Base-by-base conservation (phyloP, 2,329 filamentous ascomycete genomes). In the Fusarium hainanense region DNA sequence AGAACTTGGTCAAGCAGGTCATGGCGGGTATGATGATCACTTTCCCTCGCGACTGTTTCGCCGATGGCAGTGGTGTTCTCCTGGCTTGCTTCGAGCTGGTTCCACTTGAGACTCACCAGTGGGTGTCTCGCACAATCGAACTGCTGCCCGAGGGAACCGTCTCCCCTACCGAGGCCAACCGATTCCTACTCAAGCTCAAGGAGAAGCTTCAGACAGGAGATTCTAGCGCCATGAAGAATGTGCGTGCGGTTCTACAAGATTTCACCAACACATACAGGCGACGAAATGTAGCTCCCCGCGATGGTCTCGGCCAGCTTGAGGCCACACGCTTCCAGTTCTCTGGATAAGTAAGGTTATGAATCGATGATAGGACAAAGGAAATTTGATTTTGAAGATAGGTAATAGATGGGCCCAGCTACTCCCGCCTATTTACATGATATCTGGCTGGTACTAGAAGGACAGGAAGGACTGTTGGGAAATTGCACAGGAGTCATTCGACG, bases 21-120 rank as follows among this genome's bases (percentile, higher is more conserved):
- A 86, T 99, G 83, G 96, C 94, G 2, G 96, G 96, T 64, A 97
- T 99, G 94, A 98, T 99, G 95, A 98, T 98, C 79, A 97, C 92
- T 1, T 99, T 99, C 82, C 97, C 96, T 0, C 89, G 93, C 44
- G 96, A 98, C 79, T 98, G 94, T 81, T 97, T 98, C 77, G 91
- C 94, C 1, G 96, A 99, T 77, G 94, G 94, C 18, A 97, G 93
- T 50, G 94, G 94, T 7, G 93, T 97, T n/a, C 82, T 99, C 54
- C 88, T 99, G 64, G 90, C 91, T 6, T 85, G 98, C 69, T 97
- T 99, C 77, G 92, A 97, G 78, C 83, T 98, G 42, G 84, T 97
- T 76, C 96, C 96, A 0, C 84, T 88, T 56, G 88, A 96, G 76
- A 93, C 94, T 16, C 89, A 92, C 3, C 80, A 84, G 8, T 98